Evolutionary conservation across 352 stramenopile genomes (phyloP).

Genomic region (Pythium volutum): DNA sequence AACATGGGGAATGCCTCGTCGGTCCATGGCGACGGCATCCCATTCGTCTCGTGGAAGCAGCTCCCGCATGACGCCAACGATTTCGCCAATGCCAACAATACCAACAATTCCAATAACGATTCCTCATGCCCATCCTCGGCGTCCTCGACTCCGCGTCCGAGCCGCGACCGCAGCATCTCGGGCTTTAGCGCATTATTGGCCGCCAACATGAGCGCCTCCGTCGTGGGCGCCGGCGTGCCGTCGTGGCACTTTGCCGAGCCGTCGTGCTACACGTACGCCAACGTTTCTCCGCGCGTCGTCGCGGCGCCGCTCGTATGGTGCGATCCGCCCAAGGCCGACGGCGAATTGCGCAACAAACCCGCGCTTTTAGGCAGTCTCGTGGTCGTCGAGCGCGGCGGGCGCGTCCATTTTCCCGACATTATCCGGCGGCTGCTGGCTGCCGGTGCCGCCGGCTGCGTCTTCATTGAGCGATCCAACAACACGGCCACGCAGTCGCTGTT

Average conservation of each 20-base stretch:
- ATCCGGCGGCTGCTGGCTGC: conserved; percentile 62
- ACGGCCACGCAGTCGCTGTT: conserved; percentile 72
- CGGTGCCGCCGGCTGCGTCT: conserved; percentile 68
- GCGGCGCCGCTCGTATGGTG: conserved; percentile 53
- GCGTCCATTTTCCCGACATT: conserved; percentile 84
- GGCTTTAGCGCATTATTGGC: conserved; percentile 34
- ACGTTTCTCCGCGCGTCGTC: conserved; percentile 41
- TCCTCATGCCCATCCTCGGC: not conserved
- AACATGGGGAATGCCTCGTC: conserved; percentile 26
- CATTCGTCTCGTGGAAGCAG: conserved; percentile 62
- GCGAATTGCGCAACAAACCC: conserved; percentile 56
- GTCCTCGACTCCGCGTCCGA: conserved; percentile 9
- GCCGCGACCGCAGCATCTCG: conserved; percentile 11
- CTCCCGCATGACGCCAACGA: conserved; percentile 5
- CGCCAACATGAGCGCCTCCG: conserved; percentile 22
- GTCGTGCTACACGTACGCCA: conserved; percentile 80
- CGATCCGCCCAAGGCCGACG: conserved; percentile 64
- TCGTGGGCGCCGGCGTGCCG: conserved; percentile 14
- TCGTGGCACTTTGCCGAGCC: conserved; percentile 81
- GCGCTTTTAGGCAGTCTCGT: conserved; percentile 66
- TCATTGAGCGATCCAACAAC: conserved; percentile 64
- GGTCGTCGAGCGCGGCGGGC: conserved; percentile 71
- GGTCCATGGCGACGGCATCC: conserved; percentile 44
- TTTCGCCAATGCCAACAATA: not conserved
- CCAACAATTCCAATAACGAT: not conserved